Evolutionary conservation across 2,329 filamentous ascomycete genomes (phyloP).

Genomic region (Aspergillus aculeatinus): DNA sequence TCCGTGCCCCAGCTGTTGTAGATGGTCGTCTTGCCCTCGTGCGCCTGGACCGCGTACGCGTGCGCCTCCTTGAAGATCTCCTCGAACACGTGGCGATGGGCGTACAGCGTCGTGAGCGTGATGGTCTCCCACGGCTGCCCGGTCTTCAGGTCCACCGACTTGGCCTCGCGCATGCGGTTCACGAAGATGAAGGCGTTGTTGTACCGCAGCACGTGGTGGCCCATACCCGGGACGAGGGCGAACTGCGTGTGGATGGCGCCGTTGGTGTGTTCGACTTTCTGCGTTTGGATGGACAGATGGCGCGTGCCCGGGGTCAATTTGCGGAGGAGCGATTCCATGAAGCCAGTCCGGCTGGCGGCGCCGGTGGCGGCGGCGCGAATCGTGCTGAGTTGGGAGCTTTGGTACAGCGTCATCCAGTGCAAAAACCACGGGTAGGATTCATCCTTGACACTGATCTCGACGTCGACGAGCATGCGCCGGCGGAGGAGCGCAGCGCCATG

Average conservation of each 20-base stretch:
- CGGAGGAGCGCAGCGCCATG: conserved; percentile 72
- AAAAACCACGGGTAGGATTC: conserved; percentile 92
- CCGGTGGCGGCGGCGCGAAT: conserved; percentile 42
- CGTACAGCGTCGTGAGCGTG: conserved; percentile 86
- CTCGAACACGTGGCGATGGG: conserved; percentile 85
- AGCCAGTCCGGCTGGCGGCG: conserved; percentile 38
- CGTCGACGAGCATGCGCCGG: conserved; percentile 83
- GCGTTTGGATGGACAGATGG: conserved; percentile 65
- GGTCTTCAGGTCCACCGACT: conserved; percentile 72
- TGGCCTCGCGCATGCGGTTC: conserved; percentile 79
- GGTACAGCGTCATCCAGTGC: conserved; percentile 87
- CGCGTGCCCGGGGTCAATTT: conserved; percentile 61
- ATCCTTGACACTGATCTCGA: conserved; percentile 94
- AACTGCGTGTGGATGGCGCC: conserved; percentile 77
- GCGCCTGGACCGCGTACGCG: conserved; percentile 70
- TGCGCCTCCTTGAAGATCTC: conserved; percentile 87
- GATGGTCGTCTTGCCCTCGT: conserved; percentile 90
- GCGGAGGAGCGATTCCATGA: conserved; percentile 55
- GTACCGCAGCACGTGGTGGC: conserved; percentile 83
- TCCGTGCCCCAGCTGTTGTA: conserved; percentile 81
- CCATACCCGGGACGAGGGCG: conserved; percentile 85
- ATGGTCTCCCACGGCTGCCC: conserved; percentile 94
- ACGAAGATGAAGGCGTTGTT: conserved; percentile 84
- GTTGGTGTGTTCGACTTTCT: conserved; percentile 60
- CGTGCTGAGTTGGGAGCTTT: conserved; percentile 59